phyloP scores from a whole-genome alignment of 2,329 filamentous ascomycete species.

The Aaosphaeria arxii region DNA sequence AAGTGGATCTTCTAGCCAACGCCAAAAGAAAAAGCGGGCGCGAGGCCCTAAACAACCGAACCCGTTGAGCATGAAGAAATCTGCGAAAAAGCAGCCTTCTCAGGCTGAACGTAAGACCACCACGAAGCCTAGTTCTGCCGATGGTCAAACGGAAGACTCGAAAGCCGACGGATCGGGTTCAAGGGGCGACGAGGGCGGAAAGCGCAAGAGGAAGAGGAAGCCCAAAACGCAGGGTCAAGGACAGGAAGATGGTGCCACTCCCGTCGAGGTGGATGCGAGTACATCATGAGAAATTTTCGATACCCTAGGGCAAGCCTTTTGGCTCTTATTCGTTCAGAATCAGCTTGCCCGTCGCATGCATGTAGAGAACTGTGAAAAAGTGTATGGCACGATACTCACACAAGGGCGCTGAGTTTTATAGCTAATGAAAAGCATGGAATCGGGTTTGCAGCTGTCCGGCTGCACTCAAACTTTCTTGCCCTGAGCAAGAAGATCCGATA shows the following conservation, averaged over 20 bases:
- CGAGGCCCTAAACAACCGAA: constrained; percentile 68
- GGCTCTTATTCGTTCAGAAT: too few species aligned
- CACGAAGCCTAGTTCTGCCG: not conserved
- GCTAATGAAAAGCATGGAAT: too few species aligned
- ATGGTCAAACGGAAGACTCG: not conserved
- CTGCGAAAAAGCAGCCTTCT: constrained; percentile 49
- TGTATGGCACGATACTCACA: too few species aligned
- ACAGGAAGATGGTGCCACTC: constrained; percentile 1
- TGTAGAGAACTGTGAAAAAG: too few species aligned
- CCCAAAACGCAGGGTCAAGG: constrained; percentile 34
- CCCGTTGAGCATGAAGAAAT: constrained; percentile 67
- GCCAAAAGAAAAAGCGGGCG: constrained; percentile 52
- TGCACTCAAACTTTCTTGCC: constrained; percentile 48
- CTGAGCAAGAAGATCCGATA: constrained; percentile 52
- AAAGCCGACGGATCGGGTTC: not conserved
- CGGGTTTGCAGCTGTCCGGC: too few species aligned
- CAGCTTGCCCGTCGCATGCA: too few species aligned
- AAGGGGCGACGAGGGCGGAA: constrained; percentile 21
- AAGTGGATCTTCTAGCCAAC: constrained; percentile 12
- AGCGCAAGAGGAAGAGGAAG: constrained; percentile 39
- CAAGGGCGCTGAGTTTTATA: too few species aligned
- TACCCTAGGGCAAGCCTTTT: too few species aligned
- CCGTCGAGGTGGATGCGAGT: constrained; percentile 12
- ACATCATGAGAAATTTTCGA: constrained; percentile 13
- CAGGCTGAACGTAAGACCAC: not conserved